Evolutionary conservation across 1,139 yeast species (phyloP).

Genomic region (Pichia sp.): DNA sequence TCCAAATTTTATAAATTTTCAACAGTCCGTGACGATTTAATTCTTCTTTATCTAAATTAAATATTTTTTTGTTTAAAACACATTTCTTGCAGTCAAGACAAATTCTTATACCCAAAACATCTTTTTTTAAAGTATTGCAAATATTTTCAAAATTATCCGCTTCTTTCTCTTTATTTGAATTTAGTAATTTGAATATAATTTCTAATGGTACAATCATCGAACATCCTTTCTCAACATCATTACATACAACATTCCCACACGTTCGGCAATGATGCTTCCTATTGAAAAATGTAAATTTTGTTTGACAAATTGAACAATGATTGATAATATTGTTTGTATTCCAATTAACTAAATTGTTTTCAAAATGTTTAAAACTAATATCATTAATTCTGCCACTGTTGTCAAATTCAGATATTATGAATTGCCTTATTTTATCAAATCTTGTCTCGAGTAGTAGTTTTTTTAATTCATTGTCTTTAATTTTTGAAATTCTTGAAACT

Average conservation of each 20-base stretch:
- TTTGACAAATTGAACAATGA: constrained; percentile 60
- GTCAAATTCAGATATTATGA: constrained; percentile 10
- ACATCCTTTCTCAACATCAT: constrained; percentile 53
- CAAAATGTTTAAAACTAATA: constrained; percentile 29
- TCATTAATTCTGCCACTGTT: constrained; percentile 4
- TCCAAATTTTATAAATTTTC: constrained; percentile 32
- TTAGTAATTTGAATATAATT: constrained; percentile 38
- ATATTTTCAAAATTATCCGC: neutral
- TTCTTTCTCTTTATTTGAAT: neutral
- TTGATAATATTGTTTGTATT: constrained; percentile 44
- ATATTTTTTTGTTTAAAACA: constrained; percentile 51
- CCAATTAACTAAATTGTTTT: constrained; percentile 63
- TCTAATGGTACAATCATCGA: constrained; percentile 64
- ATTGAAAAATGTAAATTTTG: constrained; percentile 48
- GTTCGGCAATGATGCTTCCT: constrained; percentile 53
- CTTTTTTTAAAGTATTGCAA: neutral
- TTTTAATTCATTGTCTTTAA: constrained; percentile 41
- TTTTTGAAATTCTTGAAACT: constrained; percentile 34
- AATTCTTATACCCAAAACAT: constrained; percentile 37
- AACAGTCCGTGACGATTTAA: constrained; percentile 26
- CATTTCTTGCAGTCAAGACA: constrained; percentile 64
- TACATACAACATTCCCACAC: constrained; percentile 82
- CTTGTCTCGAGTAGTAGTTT: constrained; percentile 59
- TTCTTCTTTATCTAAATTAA: constrained; percentile 33
- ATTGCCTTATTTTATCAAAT: constrained; percentile 37